These are phyloP conservation scores for Canavalia gladiata DNA, from an alignment of 306 rosid genomes.

Conservation along the genomic window DNA sequence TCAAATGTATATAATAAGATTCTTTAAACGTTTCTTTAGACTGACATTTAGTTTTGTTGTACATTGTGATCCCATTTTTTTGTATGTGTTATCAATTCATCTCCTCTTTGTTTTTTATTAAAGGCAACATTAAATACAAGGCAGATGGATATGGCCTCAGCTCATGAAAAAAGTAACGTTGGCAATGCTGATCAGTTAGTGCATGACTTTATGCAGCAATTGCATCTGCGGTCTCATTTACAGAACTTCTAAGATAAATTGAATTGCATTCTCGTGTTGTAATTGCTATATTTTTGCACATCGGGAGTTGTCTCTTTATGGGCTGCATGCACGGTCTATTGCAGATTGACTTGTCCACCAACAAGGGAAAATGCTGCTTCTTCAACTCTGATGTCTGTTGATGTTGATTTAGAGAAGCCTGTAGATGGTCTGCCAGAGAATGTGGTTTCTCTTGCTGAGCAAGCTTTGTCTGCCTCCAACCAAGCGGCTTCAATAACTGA, in stretches of 20 bases:
- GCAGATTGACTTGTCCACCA: slow-evolving; percentile 69
- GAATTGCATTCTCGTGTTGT: slow-evolving; percentile 28
- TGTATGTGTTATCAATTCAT: slow-evolving; percentile 34
- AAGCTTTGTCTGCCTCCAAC: slow-evolving; percentile 78
- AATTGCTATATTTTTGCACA: slow-evolving; percentile 30
- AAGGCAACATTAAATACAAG: slow-evolving; percentile 68
- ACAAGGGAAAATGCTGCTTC: slow-evolving; percentile 47
- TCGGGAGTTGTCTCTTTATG: slow-evolving; percentile 36
- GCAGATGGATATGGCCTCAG: slow-evolving; percentile 55
- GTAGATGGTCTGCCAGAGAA: slow-evolving; percentile 51
- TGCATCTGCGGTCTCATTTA: slow-evolving; percentile 69
- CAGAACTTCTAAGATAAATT: slow-evolving; percentile 69
- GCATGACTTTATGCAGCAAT: slow-evolving; percentile 64
- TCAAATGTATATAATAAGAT: slow-evolving; percentile 17
- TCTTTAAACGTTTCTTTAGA: neutral
- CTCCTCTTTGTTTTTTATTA: slow-evolving; percentile 38
- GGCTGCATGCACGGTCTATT: slow-evolving; percentile 36
- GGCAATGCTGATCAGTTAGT: slow-evolving; percentile 53
- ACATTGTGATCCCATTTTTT: slow-evolving; percentile 4
- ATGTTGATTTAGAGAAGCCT: slow-evolving; percentile 44
- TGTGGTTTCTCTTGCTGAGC: slow-evolving; percentile 72
- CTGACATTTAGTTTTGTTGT: slow-evolving; percentile 17
- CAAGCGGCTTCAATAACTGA: slow-evolving; percentile 70
- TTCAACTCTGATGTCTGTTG: slow-evolving; percentile 42
- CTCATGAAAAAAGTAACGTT: slow-evolving; percentile 54